Percentiles rank a stretch among this genome's conserved stretches.
These are phyloP conservation scores for Haplosporangium sp. DNA, from an alignment of 371 early-diverging fungal genomes.

Conservation along the genomic window DNA sequence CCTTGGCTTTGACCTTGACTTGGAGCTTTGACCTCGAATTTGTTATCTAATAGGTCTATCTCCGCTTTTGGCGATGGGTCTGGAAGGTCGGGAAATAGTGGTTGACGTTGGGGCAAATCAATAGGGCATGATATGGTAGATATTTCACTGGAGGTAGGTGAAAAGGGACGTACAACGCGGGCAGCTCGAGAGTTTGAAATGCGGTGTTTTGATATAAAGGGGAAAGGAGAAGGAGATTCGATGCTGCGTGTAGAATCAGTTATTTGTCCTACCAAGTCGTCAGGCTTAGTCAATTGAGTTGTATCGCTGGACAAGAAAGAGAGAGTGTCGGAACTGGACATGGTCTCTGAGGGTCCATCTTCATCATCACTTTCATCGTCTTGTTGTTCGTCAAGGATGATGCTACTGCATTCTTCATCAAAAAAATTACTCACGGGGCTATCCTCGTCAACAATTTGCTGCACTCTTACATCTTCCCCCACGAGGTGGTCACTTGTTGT, in stretches of 20 bases:
- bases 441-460: conserved; percentile 5
- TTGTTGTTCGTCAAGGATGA: conserved; percentile 6
- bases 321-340: conserved; percentile 42
- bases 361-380: conserved; percentile 16
- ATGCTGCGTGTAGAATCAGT: conserved; percentile 5
- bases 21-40: conserved; percentile 19
- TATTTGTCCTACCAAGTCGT: not conserved
- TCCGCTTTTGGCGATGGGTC: not conserved
- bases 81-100: conserved; percentile 4
- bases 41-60: conserved; percentile 3
- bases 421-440: conserved; percentile 11
- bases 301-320: conserved; percentile 37
- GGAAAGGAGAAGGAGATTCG: not conserved
- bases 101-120: conserved; percentile 7
- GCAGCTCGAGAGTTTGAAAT: not conserved
- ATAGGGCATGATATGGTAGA: conserved; percentile 7
- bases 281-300: conserved; percentile 36
- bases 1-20: not conserved
- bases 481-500: conserved; percentile 7
- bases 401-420: conserved; percentile 16
- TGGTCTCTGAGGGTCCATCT: conserved; percentile 26
- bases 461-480: not conserved
- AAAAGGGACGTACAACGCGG: conserved; percentile 17
- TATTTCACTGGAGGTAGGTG: conserved; percentile 17
- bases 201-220: conserved; percentile 8